A percentile compares a stretch with the other conserved stretches of the same genome.
Conservation (phyloP, 2,329 filamentous ascomycete species). For the Aureobasidium sp. region DNA sequence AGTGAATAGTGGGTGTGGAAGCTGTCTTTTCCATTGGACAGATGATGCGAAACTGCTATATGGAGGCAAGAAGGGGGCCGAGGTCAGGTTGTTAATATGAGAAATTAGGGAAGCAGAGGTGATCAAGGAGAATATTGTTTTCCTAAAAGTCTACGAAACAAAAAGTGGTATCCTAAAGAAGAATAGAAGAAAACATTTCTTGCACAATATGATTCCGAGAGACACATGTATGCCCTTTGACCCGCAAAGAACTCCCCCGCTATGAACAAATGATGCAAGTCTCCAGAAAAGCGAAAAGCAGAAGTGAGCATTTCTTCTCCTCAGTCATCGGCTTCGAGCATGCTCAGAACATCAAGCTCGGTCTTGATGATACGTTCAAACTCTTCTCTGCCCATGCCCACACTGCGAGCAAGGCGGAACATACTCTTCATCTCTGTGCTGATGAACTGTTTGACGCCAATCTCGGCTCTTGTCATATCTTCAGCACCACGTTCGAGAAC, state of each 20-base stretch:
- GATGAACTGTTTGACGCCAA: constrained; percentile 72
- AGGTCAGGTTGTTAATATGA: neutral
- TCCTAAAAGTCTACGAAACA: neutral
- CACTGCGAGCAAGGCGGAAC: constrained; percentile 61
- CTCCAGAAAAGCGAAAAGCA: neutral
- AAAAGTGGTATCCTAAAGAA: neutral
- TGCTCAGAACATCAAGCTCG: constrained; percentile 61
- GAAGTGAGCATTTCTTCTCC: neutral
- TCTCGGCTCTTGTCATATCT: constrained; percentile 52
- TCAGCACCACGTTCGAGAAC: constrained; percentile 40
- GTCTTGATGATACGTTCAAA: constrained; percentile 65
- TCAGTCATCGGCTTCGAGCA: constrained; percentile 56
- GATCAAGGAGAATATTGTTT: neutral
- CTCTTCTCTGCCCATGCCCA: constrained; percentile 66
- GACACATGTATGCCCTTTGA: neutral
- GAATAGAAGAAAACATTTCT: neutral
- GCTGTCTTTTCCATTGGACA: neutral
- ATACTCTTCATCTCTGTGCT: constrained; percentile 70
- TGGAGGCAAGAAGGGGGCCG: neutral
- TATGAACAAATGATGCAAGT: neutral
- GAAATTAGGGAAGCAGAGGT: neutral
- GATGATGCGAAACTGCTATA: neutral
- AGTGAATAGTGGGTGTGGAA: neutral
- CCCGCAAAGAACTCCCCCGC: neutral
- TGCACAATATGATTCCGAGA: neutral